Conservation (phyloP, 2,329 filamentous ascomycete species). For the Diplodia sapinea region DNA sequence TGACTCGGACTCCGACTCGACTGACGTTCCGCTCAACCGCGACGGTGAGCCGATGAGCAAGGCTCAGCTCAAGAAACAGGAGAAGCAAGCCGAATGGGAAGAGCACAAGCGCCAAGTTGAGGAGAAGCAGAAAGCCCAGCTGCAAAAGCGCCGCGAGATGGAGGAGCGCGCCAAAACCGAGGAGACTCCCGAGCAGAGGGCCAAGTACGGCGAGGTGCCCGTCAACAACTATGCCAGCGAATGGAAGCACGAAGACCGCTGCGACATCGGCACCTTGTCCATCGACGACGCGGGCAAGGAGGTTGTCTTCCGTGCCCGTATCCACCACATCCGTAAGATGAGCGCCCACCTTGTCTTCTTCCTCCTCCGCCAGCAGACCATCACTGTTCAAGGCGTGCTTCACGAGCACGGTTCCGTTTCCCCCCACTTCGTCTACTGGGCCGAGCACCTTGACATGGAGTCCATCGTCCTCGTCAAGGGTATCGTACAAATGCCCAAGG, state of each 20-base stretch:
- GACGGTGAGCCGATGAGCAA: conserved; percentile 57
- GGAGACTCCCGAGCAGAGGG: conserved; percentile 64
- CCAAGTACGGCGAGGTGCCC: conserved; percentile 63
- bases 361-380: conserved; percentile 81
- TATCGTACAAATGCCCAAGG: conserved; percentile 72
- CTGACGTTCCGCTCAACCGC: conserved; percentile 52
- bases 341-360: conserved; percentile 84
- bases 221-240: conserved; percentile 64
- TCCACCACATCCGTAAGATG: conserved; percentile 81
- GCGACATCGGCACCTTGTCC: conserved; percentile 59
- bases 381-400: conserved; percentile 84
- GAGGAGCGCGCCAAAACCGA: conserved; percentile 56
- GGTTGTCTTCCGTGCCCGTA: conserved; percentile 71
- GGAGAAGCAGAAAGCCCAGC: conserved; percentile 53
- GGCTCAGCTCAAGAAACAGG: conserved; percentile 57
- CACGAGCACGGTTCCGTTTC: conserved; percentile 67
- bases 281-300: conserved; percentile 62
- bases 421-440: conserved; percentile 82
- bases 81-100: conserved; percentile 53
- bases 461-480: conserved; percentile 79
- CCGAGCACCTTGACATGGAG: conserved; percentile 79
- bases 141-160: conserved; percentile 56
- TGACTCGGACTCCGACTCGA: conserved; percentile 42
- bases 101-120: conserved; percentile 51
- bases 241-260: conserved; percentile 55